A percentile compares a stretch with the other conserved stretches of the same genome.
Conservation (phyloP, 257 asterid species). For the Solanum virginianum region DNA sequence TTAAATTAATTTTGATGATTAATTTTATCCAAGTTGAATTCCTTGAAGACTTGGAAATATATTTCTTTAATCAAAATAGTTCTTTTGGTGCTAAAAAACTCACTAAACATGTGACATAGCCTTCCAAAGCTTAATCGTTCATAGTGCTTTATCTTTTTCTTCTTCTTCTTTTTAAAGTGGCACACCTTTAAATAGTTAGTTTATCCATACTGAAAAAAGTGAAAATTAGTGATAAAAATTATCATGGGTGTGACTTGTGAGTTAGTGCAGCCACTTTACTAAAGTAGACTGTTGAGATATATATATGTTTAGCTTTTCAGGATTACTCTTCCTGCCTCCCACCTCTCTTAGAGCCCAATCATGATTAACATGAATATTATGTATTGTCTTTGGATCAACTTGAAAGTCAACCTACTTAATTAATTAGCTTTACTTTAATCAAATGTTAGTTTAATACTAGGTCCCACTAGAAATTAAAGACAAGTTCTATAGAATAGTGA, state of each 20-base stretch:
- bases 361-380: background rate
- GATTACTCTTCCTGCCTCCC: background rate
- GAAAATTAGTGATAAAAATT: background rate
- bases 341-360: background rate
- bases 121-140: background rate
- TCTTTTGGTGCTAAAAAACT: too few species aligned
- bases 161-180: background rate
- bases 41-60: too few species aligned
- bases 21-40: too few species aligned
- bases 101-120: background rate
- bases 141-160: background rate
- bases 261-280: background rate
- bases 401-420: background rate
- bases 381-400: background rate
- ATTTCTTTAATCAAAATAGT: too few species aligned
- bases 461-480: background rate
- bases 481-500: background rate
- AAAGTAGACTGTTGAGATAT: background rate
- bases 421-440: background rate
- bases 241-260: background rate
- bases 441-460: background rate
- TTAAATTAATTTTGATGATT: too few species aligned
- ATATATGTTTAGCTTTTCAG: background rate
- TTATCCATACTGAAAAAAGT: background rate
- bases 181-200: background rate